phyloP scores from a whole-genome alignment of 257 asterid species.

The Solanum appendiculatum region DNA sequence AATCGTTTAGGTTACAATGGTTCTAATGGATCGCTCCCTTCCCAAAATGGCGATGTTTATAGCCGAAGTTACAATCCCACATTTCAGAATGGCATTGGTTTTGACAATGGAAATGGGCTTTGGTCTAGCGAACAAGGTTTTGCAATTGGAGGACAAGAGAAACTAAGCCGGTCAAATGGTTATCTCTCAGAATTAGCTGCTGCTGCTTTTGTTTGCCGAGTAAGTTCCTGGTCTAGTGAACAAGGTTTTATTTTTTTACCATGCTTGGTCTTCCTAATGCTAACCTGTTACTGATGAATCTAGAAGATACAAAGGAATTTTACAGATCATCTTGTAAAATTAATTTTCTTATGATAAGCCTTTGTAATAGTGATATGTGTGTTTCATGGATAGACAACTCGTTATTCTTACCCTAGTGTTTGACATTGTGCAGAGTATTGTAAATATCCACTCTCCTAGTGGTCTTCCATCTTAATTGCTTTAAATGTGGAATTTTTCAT shows the following conservation, averaged over 20 bases:
- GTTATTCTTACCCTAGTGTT: neutral
- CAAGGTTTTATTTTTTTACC: neutral
- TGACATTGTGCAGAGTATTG: neutral
- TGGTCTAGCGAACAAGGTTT: constrained; percentile 90
- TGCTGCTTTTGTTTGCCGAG: constrained; percentile 97
- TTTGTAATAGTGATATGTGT: neutral
- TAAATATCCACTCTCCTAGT: neutral
- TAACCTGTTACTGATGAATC: neutral
- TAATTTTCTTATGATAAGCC: neutral
- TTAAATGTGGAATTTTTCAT: neutral
- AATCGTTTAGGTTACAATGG: constrained; percentile 15
- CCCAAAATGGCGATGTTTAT: constrained; percentile 30
- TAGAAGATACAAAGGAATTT: neutral
- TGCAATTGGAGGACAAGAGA: constrained; percentile 95
- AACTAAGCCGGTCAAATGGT: constrained; percentile 70
- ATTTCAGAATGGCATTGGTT: constrained; percentile 95
- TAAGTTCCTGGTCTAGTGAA: too few species aligned
- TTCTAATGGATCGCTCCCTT: constrained; percentile 19
- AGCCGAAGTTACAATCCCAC: constrained; percentile 34
- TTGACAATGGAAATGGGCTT: constrained; percentile 80
- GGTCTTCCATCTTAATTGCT: neutral
- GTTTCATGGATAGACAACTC: neutral
- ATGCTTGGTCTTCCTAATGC: neutral
- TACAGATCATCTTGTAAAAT: neutral
- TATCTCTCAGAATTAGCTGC: constrained; percentile 95